Base-by-base conservation (phyloP, 208 protist species). In the Leishmania major region DNA sequence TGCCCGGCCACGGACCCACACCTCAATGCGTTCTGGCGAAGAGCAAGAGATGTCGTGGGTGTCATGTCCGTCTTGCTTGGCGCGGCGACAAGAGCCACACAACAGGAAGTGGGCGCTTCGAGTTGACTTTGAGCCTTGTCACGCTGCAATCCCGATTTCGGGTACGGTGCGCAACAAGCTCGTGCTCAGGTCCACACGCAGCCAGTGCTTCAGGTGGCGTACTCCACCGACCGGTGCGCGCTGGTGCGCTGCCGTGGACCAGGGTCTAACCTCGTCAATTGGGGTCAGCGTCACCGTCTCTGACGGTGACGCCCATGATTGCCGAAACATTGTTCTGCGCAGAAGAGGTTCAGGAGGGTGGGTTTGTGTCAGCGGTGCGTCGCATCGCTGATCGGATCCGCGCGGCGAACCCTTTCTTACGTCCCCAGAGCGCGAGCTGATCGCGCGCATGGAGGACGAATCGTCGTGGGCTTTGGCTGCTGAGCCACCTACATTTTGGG, bases 351-450 rank as follows among this genome's bases (percentile, higher is more conserved):
- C 67, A 53, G 64, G 66, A 75, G 31, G 37, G 37, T 1, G 35
- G 10, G 7, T 66, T 80, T 4, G 47, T 64, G 45, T 40, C 43
- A 1, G 66, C 15, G 6, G 45, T 75, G 51, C 51, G 69, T 59
- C 62, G 47, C 47, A 49, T 80, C 13, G 64, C 75, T 31, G 49
- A 62, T 1, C 84, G 66, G 25, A 87, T 84, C 17, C 70, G 79
- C 28, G 22, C 15, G 74, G 79, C 49, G 8, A 87, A 84, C 57
- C 74, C 80, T 3, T 49, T 84, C n/a, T 64, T 28, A 80, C 79
- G 2, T 81, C 79, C 25, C 72, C 79, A 7, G 59, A 72, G 35
- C n/a, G 55, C n/a, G 73, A 83, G 64, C 28, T 10, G 22, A 57
- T 84, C 25, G 37, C 47, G 15, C n/a, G 3, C 40, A 75, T 79